A percentile compares a stretch with the other conserved stretches of the same genome.
These are phyloP conservation scores for Nakazawaea molendinolei DNA, from an alignment of 805 yeast genomes.

Conservation along the genomic window DNA sequence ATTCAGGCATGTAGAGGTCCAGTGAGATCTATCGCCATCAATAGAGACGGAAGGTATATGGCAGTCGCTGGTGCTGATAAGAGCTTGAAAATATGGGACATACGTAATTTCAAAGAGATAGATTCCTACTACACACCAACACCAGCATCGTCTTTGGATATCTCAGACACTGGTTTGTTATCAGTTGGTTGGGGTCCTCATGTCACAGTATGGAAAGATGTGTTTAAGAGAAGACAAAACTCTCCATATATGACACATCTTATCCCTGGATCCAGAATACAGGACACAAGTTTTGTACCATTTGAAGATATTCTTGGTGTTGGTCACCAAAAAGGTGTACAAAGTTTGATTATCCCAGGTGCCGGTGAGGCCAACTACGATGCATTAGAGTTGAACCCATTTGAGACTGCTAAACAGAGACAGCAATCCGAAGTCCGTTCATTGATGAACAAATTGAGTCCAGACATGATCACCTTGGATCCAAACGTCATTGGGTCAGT, in stretches of 20 bases:
- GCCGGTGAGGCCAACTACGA: conserved; percentile 98
- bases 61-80: conserved; percentile 87
- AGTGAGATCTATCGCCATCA: conserved; percentile 75
- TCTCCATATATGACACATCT: conserved; percentile 91
- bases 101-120: conserved; percentile 72
- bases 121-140: conserved; percentile 73
- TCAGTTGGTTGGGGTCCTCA: conserved; percentile 96
- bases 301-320: conserved; percentile 94
- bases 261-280: conserved; percentile 69
- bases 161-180: conserved; percentile 82
- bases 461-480: conserved; percentile 89
- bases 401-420: conserved; percentile 85
- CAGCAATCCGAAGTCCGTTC: conserved; percentile 87
- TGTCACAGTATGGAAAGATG: conserved; percentile 90
- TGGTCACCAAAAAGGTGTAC: conserved; percentile 73
- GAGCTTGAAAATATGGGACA: conserved; percentile 85
- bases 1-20: conserved; percentile 82
- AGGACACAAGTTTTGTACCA: conserved; percentile 72
- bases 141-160: conserved; percentile 72
- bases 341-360: conserved; percentile 90
- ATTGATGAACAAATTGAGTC: conserved; percentile 78
- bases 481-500: conserved; percentile 84
- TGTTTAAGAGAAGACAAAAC: conserved; percentile 57
- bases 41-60: conserved; percentile 92
- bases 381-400: conserved; percentile 89